Conservation (phyloP, 495 filamentous ascomycete species). For the Aspergillus mulundensis region DNA sequence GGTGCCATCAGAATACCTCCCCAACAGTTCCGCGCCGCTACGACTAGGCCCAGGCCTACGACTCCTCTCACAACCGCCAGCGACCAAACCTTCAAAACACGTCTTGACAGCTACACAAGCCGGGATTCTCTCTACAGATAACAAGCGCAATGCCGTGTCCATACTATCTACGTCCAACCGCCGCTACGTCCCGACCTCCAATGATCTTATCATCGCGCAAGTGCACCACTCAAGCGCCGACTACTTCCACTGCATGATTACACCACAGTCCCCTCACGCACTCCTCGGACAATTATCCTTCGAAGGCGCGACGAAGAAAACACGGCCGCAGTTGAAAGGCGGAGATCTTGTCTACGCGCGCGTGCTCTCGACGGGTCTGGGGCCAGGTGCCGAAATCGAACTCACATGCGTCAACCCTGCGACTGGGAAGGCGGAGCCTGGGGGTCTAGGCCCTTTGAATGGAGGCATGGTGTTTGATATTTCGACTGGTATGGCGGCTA, state of each 20-base stretch:
- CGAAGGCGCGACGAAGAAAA: constrained; percentile 88
- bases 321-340: constrained; percentile 66
- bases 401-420: constrained; percentile 80
- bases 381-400: constrained; percentile 81
- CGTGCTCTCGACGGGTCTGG: constrained; percentile 59
- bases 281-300: constrained; percentile 84
- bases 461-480: constrained; percentile 87
- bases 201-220: constrained; percentile 82
- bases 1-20: constrained; percentile 56
- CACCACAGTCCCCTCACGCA: constrained; percentile 67
- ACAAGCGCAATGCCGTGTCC: constrained; percentile 58
- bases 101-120: constrained; percentile 69
- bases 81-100: constrained; percentile 23
- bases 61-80: constrained; percentile 33
- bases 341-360: constrained; percentile 86
- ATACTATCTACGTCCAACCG: constrained; percentile 36
- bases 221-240: constrained; percentile 72
- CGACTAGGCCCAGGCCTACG: constrained; percentile 80
- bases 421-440: constrained; percentile 83
- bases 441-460: constrained; percentile 79
- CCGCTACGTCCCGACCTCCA: constrained; percentile 71
- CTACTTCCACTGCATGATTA: constrained; percentile 67
- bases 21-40: constrained; percentile 61
- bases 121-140: constrained; percentile 73
- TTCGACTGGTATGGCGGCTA: constrained; percentile 71